These are phyloP conservation scores for Paraconiothyrium sp. DNA, from an alignment of 2,329 filamentous ascomycete species.

Conservation along the genomic window DNA sequence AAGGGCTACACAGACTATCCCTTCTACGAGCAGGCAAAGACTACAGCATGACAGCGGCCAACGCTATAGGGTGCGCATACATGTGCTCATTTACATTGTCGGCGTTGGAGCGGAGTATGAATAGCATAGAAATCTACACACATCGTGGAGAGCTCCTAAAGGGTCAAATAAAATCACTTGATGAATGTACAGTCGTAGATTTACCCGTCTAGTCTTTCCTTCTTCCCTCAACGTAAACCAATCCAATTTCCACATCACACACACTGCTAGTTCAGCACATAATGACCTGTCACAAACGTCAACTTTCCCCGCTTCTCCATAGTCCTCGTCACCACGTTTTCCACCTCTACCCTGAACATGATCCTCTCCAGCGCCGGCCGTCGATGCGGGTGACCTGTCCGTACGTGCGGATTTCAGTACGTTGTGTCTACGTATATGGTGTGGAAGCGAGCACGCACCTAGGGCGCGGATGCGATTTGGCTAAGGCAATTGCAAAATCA, in stretches of 20 bases:
- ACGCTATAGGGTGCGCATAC: conserved; percentile 2
- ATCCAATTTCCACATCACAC: conserved; percentile 16
- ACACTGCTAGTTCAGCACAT: conserved; percentile 49
- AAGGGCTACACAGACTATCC: conserved; percentile 56
- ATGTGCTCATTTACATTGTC: conserved; percentile 19
- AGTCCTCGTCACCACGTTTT: conserved; percentile 34
- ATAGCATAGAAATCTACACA: conserved; percentile 16
- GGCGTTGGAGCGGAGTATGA: conserved; percentile 15
- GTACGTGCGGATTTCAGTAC: conserved; percentile 59
- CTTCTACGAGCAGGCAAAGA: conserved; percentile 33
- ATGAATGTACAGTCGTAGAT: background rate
- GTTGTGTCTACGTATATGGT: conserved; percentile 56
- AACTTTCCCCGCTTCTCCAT: conserved; percentile 18
- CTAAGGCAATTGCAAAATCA: conserved; percentile 20
- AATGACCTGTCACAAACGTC: conserved; percentile 61
- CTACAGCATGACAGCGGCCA: conserved; percentile 27
- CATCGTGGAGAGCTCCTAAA: background rate
- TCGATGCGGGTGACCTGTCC: conserved; percentile 64
- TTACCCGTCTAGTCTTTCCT: background rate
- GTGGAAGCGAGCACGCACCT: conserved; percentile 59
- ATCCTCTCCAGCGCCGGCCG: conserved; percentile 56
- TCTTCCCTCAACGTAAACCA: background rate
- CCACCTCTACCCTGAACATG: conserved; percentile 56
- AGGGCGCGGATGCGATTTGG: conserved; percentile 38
- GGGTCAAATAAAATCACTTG: background rate